phyloP scores from a whole-genome alignment of 2,329 filamentous ascomycete species.

The Fusarium sp. region DNA sequence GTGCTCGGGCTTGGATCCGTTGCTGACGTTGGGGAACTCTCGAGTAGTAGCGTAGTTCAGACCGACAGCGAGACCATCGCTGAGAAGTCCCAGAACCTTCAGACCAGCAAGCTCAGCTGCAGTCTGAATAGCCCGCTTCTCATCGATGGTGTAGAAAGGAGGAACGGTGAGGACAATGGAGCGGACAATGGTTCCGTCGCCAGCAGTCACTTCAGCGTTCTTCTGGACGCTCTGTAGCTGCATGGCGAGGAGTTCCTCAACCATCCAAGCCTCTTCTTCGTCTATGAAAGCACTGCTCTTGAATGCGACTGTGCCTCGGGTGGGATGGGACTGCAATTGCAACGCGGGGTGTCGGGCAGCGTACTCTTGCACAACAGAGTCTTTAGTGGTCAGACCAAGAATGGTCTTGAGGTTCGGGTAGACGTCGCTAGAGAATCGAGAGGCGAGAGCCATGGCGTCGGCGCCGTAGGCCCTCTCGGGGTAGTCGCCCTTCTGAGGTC shows the following conservation, averaged over 20 bases:
- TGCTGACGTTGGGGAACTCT: constrained; percentile 85
- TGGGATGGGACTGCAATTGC: constrained; percentile 70
- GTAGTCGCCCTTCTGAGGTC: constrained; percentile 73
- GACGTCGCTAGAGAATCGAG: constrained; percentile 91
- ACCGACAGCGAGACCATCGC: constrained; percentile 91
- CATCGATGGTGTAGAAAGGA: constrained; percentile 88
- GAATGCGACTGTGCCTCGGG: constrained; percentile 81
- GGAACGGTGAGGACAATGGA: constrained; percentile 92
- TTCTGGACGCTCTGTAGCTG: constrained; percentile 90
- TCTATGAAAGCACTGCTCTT: constrained; percentile 76
- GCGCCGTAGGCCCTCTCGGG: constrained; percentile 93
- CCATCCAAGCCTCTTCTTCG: constrained; percentile 76
- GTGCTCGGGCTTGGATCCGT: constrained; percentile 88
- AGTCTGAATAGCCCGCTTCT: constrained; percentile 86
- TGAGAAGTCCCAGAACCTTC: constrained; percentile 85
- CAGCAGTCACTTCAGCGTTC: constrained; percentile 88
- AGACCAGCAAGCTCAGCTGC: constrained; percentile 90
- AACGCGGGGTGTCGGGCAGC: constrained; percentile 82
- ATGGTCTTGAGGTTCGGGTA: constrained; percentile 94
- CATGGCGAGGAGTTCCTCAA: constrained; percentile 97
- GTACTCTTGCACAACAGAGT: constrained; percentile 76
- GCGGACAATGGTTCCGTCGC: constrained; percentile 77
- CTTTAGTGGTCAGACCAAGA: constrained; percentile 77
- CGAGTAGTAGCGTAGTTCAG: constrained; percentile 94
- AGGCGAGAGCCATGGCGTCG: constrained; percentile 87